phyloP scores from a whole-genome alignment of 306 rosid genomes.

The Purshia tridentata region DNA sequence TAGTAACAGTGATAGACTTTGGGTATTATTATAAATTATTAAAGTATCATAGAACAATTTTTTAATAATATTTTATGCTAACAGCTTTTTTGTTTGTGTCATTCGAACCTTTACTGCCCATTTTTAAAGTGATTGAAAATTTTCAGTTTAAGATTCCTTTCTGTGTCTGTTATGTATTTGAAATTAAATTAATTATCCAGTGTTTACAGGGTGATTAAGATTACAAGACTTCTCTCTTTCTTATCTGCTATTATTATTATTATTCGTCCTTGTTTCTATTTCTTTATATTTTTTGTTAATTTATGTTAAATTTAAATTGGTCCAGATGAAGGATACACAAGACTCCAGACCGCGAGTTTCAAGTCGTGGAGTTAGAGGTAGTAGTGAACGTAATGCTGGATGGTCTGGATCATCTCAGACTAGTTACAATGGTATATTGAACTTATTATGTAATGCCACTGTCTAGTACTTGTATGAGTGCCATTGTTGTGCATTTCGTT shows the following conservation, averaged over 20 bases:
- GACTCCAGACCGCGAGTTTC: constrained; percentile 45
- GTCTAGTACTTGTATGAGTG: constrained; percentile 28
- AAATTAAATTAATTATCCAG: background rate
- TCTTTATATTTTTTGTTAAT: background rate
- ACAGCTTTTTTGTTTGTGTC: background rate
- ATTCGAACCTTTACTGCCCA: background rate
- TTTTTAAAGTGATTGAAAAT: background rate
- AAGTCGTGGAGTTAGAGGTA: constrained; percentile 38
- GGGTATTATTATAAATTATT: background rate
- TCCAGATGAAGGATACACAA: constrained; percentile 54
- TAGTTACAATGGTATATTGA: constrained; percentile 45
- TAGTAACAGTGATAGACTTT: background rate
- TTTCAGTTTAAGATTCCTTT: background rate
- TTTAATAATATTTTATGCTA: background rate
- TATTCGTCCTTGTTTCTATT: background rate
- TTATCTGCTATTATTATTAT: background rate
- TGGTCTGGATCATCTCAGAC: constrained; percentile 36
- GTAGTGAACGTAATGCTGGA: constrained; percentile 27
- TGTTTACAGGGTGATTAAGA: background rate
- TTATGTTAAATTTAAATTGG: background rate
- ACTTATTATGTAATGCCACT: constrained; percentile 18
- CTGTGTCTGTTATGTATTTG: background rate
- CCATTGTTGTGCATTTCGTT: constrained; percentile 21
- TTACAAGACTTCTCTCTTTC: background rate
- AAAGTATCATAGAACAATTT: background rate